phyloP scores from a whole-genome alignment of 2,329 filamentous ascomycete species.

The Mariannaea sp. region DNA sequence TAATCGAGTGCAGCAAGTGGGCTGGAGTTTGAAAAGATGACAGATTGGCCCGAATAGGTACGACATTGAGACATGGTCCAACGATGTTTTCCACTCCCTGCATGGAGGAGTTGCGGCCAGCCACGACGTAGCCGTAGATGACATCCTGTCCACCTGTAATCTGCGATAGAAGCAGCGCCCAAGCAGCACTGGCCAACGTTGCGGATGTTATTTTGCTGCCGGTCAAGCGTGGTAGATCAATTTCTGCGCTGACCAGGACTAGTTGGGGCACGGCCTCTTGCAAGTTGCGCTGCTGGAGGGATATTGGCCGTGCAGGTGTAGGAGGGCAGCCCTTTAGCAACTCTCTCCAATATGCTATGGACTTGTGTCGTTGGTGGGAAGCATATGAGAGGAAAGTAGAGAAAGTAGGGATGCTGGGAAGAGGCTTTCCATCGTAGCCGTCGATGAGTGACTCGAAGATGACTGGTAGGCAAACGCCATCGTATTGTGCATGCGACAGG shows the following conservation, averaged over 20 bases:
- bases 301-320: constrained; percentile 24
- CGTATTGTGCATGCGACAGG: constrained; percentile 55
- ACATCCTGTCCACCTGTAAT: constrained; percentile 44
- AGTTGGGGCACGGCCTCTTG: too few species aligned
- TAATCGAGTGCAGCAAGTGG: constrained; percentile 17
- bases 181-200: constrained; percentile 48
- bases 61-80: constrained; percentile 48
- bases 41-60: constrained; percentile 47
- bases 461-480: constrained; percentile 50
- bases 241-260: too few species aligned
- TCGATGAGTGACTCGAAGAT: constrained; percentile 45
- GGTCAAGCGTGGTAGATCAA: constrained; percentile 4
- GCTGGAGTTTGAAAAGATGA: background rate
- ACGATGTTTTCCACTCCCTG: constrained; percentile 43
- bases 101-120: constrained; percentile 46
- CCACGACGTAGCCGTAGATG: constrained; percentile 48
- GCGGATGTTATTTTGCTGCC: constrained; percentile 28
- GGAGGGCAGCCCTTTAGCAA: constrained; percentile 46
- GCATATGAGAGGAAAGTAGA: constrained; percentile 13
- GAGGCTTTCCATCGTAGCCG: constrained; percentile 39
- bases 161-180: constrained; percentile 45
- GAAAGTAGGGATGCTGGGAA: constrained; percentile 34
- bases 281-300: too few species aligned
- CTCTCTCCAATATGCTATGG: constrained; percentile 48
- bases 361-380: background rate